Evolutionary conservation across 805 yeast genomes (phyloP).

Genomic region (Cyberlindnera maritima): DNA sequence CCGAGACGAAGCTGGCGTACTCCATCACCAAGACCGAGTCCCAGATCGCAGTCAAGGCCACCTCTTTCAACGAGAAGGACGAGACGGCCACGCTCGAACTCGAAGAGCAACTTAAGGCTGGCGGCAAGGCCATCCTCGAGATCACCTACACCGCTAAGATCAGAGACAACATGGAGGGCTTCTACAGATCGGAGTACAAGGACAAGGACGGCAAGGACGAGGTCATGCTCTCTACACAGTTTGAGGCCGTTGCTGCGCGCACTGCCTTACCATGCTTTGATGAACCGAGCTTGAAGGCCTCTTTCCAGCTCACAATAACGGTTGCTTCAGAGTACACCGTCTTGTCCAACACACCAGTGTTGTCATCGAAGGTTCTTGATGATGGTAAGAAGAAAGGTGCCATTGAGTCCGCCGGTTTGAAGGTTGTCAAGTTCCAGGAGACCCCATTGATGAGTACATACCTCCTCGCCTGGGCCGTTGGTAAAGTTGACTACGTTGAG

Average conservation of each 20-base stretch:
- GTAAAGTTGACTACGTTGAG: slow-evolving; percentile 74
- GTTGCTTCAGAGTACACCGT: slow-evolving; percentile 54
- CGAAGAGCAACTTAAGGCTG: slow-evolving; percentile 37
- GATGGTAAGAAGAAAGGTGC: slow-evolving; percentile 51
- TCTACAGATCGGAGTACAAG: slow-evolving; percentile 68
- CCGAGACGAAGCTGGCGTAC: slow-evolving; percentile 37
- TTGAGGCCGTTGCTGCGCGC: slow-evolving; percentile 84
- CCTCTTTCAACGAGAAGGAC: slow-evolving; percentile 44
- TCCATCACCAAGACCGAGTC: slow-evolving; percentile 35
- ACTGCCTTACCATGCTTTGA: slow-evolving; percentile 84
- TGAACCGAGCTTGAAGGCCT: slow-evolving; percentile 78
- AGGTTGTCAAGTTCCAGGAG: slow-evolving; percentile 47
- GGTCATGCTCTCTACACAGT: slow-evolving; percentile 77
- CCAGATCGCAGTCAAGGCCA: slow-evolving; percentile 27
- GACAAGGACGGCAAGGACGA: slow-evolving; percentile 57
- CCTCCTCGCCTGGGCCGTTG: slow-evolving; percentile 77
- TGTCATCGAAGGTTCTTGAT: slow-evolving; percentile 43
- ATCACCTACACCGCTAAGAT: slow-evolving; percentile 56
- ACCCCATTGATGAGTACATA: slow-evolving; percentile 85
- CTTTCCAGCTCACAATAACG: slow-evolving; percentile 61
- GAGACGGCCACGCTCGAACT: slow-evolving; percentile 65
- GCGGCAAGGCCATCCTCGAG: slow-evolving; percentile 38
- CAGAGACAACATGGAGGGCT: slow-evolving; percentile 76
- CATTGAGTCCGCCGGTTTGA: slow-evolving; percentile 25
- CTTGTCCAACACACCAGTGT: slow-evolving; percentile 64